Conservation (phyloP, 192 early-diverging fungal genomes). For the Coemansia sp. region DNA sequence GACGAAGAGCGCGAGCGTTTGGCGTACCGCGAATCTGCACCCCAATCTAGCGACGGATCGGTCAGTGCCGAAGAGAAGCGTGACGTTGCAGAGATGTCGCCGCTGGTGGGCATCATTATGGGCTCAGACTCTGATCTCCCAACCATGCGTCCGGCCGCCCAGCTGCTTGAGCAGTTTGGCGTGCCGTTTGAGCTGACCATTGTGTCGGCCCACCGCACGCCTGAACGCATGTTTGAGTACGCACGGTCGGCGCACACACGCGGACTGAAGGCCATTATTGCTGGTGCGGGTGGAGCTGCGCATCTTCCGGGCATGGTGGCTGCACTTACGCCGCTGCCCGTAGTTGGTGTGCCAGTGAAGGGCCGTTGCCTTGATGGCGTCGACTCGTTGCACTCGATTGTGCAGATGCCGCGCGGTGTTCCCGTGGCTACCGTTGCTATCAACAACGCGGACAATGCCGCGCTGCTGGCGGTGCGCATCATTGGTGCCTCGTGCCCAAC, state of each 20-base stretch:
- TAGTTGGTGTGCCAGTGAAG: constrained; percentile 96
- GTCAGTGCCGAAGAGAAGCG: constrained; percentile 28
- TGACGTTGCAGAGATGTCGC: constrained; percentile 51
- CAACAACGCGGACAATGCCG: constrained; percentile 97
- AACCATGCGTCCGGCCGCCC: constrained; percentile 86
- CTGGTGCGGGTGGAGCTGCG: constrained; percentile 97
- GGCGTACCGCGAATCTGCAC: constrained; percentile 17
- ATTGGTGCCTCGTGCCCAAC: constrained; percentile 77
- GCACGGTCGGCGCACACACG: constrained; percentile 82
- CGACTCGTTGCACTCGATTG: constrained; percentile 96
- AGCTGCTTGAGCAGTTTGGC: constrained; percentile 83
- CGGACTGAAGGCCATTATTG: constrained; percentile 96
- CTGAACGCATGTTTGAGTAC: constrained; percentile 89
- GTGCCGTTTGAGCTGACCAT: constrained; percentile 97
- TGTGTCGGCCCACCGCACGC: constrained; percentile 97
- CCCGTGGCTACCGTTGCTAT: constrained; percentile 99
- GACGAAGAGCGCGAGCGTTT: constrained; percentile 41
- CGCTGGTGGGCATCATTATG: constrained; percentile 98
- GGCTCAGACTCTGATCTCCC: constrained; percentile 98
- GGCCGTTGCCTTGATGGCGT: constrained; percentile 90
- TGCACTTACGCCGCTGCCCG: constrained; percentile 93
- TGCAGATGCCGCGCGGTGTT: constrained; percentile 99
- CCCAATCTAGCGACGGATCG: constrained; percentile 25
- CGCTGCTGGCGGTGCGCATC: constrained; percentile 88
- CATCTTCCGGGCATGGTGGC: constrained; percentile 99